Base-by-base conservation (phyloP, 1,284 basidiomycete species). In the Ceratobasidium sp. region DNA sequence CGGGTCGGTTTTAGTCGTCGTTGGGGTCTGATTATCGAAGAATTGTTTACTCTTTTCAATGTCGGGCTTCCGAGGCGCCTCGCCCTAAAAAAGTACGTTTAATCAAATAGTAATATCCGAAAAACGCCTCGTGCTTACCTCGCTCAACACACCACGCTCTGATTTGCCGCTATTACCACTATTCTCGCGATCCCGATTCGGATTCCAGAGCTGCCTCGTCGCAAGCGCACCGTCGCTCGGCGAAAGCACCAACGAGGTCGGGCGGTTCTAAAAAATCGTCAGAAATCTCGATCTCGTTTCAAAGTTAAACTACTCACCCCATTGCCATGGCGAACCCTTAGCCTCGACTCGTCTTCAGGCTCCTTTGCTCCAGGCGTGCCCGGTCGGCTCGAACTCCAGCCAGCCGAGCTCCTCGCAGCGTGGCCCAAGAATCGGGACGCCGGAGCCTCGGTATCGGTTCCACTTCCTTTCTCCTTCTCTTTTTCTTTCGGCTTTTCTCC, bases 121-220 rank as follows among this genome's bases (percentile, higher is more conserved):
- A 68, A 33, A 68, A 46, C 20, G 23, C 33, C 68, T 70, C 75
- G 23, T 20, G 83, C 89, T 69, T 80, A 92, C 93, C 83, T 94
- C 93, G 82, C 92, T 94, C 83, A 92, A 84, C 59, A 87, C 89
- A 20, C 85, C 89, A 28, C 88, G 86, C 4, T 93, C 92, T 56
- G 90, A 89, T 20, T 61, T 66, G 33, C n/a, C 71, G 56, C 23
- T 67, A 33, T 38, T 66, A n/a, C 44, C 12, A 12, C 40, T 64
- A 44, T 44, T 64, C 61, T 64, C 38, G 13, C 59, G 28, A 4
- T 52, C 65, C 26, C 38, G 71, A 17, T n/a, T 65, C 61, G 61
- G 28, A 10, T 75, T 61, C 73, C 73, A 75, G 3, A 75, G 38
- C 15, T 50, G 83, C 3, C 83, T 86, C 3, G 83, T 83, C 54